Percentiles rank a stretch among this genome's conserved stretches.
These are phyloP conservation scores for Fraxinus sp. DNA, from an alignment of 305 asterid genomes.

Conservation along the genomic window DNA sequence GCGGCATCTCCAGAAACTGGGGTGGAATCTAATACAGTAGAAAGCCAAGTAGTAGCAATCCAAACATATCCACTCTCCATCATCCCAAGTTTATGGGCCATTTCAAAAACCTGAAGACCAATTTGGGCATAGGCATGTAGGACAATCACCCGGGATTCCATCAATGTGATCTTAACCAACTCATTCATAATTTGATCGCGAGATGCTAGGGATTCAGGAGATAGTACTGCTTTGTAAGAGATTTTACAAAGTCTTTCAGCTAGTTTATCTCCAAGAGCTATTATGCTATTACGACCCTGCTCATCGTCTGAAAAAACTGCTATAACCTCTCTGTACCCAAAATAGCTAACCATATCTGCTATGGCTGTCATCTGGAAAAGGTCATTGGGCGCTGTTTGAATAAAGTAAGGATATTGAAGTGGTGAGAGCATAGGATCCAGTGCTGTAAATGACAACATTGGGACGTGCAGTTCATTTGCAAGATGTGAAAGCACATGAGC, in stretches of 20 bases:
- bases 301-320: conserved; percentile 69
- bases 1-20: conserved; percentile 31
- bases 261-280: conserved; percentile 59
- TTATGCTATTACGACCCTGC: conserved; percentile 60
- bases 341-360: conserved; percentile 64
- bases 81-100: conserved; percentile 64
- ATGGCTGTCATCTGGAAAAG: conserved; percentile 72
- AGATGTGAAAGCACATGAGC: conserved; percentile 82
- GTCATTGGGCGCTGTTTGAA: conserved; percentile 80
- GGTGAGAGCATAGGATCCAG: conserved; percentile 72
- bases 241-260: conserved; percentile 57
- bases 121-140: conserved; percentile 48
- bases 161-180: conserved; percentile 44
- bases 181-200: conserved; percentile 34
- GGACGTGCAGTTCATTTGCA: conserved; percentile 81
- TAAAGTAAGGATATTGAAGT: conserved; percentile 78
- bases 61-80: conserved; percentile 73
- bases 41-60: conserved; percentile 90
- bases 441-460: conserved; percentile 79
- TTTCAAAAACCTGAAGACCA: conserved; percentile 50
- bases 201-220: conserved; percentile 46
- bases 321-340: conserved; percentile 55
- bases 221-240: conserved; percentile 58
- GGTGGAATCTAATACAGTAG: conserved; percentile 60
- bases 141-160: conserved; percentile 73